These are phyloP conservation scores for Camelina neglecta DNA, from an alignment of 345 rosid genomes.

Conservation along the genomic window DNA sequence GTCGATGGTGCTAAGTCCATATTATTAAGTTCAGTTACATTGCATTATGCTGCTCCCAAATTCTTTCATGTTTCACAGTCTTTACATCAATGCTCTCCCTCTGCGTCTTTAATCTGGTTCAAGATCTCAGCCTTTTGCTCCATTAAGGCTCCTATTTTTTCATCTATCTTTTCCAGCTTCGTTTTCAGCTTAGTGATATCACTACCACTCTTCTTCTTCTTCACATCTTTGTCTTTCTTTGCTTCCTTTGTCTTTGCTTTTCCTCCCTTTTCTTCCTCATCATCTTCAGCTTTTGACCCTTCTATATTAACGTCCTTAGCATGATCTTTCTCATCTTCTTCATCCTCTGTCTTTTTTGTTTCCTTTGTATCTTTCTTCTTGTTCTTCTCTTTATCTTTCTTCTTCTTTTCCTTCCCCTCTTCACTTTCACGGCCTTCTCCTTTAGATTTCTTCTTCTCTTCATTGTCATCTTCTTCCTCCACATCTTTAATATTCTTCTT, in stretches of 20 bases:
- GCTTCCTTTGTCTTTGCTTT: conserved; percentile 43
- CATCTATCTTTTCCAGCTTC: conserved; percentile 66
- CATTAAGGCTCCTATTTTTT: conserved; percentile 54
- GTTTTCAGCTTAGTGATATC: conserved; percentile 54
- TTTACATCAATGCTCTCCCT: conserved; percentile 39
- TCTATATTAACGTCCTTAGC: conserved; percentile 14
- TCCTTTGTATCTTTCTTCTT: conserved; percentile 8
- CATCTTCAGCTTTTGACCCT: conserved; percentile 41
- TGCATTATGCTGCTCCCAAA: not conserved
- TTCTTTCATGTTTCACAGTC: not conserved
- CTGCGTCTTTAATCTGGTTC: conserved; percentile 70
- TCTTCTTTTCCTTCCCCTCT: not conserved
- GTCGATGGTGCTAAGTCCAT: not conserved
- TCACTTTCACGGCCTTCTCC: conserved; percentile 1
- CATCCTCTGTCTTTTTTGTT: conserved; percentile 17
- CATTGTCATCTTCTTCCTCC: conserved; percentile 12
- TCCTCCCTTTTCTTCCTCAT: conserved; percentile 33
- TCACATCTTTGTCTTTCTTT: conserved; percentile 47
- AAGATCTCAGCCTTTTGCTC: conserved; percentile 54
- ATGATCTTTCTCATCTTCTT: conserved; percentile 31
- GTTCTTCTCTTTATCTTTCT: conserved; percentile 15
- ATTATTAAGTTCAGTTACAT: not conserved
- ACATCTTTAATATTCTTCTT: not conserved
- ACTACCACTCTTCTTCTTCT: conserved; percentile 57
- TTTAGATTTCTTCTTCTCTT: conserved; percentile 11